Percentiles rank a stretch among this genome's conserved stretches.
phyloP scores from a whole-genome alignment of 805 yeast species.

The Ogataea ganodermae region DNA sequence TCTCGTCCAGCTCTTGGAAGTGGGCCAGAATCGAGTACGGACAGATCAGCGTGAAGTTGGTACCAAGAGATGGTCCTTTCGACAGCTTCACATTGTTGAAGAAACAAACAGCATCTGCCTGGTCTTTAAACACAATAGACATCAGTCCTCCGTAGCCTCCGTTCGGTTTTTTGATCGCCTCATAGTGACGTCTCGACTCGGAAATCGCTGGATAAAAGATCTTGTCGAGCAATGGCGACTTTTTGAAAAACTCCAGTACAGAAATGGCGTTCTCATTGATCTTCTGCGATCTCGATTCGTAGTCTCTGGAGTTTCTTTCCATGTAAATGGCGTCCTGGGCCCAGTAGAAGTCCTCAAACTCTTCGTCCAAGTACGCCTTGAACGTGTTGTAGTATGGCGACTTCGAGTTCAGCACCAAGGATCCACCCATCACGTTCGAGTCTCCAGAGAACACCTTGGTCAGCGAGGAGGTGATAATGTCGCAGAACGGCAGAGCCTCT shows the following conservation, averaged over 20 bases:
- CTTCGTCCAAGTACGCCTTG: conserved; percentile 50
- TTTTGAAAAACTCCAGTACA: conserved; percentile 53
- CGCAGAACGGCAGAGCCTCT: conserved; percentile 80
- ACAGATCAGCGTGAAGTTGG: conserved; percentile 85
- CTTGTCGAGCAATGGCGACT: conserved; percentile 55
- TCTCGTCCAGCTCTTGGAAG: conserved; percentile 76
- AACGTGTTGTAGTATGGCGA: conserved; percentile 52
- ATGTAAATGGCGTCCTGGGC: conserved; percentile 90
- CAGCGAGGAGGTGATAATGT: conserved; percentile 80
- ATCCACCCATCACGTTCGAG: conserved; percentile 94
- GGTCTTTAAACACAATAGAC: conserved; percentile 67
- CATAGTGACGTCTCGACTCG: conserved; percentile 64
- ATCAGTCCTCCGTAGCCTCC: conserved; percentile 93
- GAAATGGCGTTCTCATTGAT: conserved; percentile 58
- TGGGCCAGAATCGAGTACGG: conserved; percentile 90
- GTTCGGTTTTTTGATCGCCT: conserved; percentile 58
- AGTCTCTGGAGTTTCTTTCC: conserved; percentile 93
- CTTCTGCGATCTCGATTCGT: conserved; percentile 58
- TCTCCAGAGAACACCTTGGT: conserved; percentile 95
- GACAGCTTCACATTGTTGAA: conserved; percentile 69
- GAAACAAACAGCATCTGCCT: conserved; percentile 67
- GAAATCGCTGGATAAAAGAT: conserved; percentile 72
- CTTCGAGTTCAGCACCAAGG: conserved; percentile 72
- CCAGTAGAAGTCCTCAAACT: conserved; percentile 81
- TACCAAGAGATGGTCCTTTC: conserved; percentile 91